Conservation (phyloP, 139 green algal genomes). For the Zygnema cylindricum region DNA sequence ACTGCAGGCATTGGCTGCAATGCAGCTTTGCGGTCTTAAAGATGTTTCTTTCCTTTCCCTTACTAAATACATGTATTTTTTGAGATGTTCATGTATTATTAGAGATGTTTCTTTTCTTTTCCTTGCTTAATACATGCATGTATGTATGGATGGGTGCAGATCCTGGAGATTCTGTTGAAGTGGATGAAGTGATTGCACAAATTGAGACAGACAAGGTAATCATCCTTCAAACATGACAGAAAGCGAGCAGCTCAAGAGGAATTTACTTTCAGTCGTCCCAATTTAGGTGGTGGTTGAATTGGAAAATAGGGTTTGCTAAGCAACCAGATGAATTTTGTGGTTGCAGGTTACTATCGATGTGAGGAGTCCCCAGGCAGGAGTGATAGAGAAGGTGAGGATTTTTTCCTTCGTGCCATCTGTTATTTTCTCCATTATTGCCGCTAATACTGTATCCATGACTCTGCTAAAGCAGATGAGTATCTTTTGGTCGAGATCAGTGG, state of each 20-base stretch:
- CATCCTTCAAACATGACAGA: no score
- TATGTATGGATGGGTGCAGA: constrained; percentile 25
- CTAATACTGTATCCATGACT: no score
- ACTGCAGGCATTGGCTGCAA: no score
- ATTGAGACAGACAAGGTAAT: constrained; percentile 96
- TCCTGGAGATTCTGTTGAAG: constrained; percentile 75
- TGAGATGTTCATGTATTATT: neutral
- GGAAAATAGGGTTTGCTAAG: neutral
- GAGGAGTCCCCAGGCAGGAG: constrained; percentile 53
- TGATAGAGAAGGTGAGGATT: constrained; percentile 58
- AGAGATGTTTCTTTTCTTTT: neutral
- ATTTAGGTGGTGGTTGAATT: neutral
- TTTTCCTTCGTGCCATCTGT: no score
- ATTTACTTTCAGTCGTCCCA: no score
- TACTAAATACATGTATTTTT: neutral
- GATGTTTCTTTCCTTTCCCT: neutral
- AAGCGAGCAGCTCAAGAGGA: no score
- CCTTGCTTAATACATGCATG: neutral
- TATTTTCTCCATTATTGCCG: no score
- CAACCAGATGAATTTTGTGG: neutral
- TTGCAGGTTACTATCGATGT: constrained; percentile 73
- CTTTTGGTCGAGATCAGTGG: no score
- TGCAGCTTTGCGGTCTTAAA: no score
- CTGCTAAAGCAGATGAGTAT: no score
- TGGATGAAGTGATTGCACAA: constrained; percentile 95